Evolutionary conservation across 164 flowering plant species (phyloP), one percentile per base, ranked within the genome.

Genomic region (Macadamia tetraphylla): DNA sequence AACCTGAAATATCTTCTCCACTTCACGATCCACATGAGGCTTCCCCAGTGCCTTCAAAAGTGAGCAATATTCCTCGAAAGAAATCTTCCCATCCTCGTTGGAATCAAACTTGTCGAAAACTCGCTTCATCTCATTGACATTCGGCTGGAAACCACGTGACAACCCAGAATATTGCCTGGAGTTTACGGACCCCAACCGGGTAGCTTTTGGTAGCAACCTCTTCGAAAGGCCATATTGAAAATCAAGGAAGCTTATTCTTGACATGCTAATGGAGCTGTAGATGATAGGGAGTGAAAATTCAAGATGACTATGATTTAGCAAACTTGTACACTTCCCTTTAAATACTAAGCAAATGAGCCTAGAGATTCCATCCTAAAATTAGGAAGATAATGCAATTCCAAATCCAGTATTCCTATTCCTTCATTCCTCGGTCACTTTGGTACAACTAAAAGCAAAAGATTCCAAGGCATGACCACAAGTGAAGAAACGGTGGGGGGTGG

Each of bases 71-170:
- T 90, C 98, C 17, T 73, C 76, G 43, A 68, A 80, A 0, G 93
- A 87, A 29, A 93, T 85, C 78, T 85, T 89, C 40, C 98, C 96
- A 60, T 90, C 96, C 64, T 74, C 80, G 83, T 93, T 79, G n/a
- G 82, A 17, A 62, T 90, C 92, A 59, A 89, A 81, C 56, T 78
- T 86, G 17, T 87, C 77, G 60, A 90, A 90, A 1, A 88, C 90
- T 49, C 64, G 74, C 80, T 60, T 83, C 84, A 91, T 78, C 77
- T 93, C 97, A 0, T 81, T 81, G 52, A 29, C 35, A 59, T 75
- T 80, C 17, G 85, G 85, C 66, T 70, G 79, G 78, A 73, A 83
- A 10, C 66, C 23, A 0, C 78, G 80, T 6, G 56, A n/a, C 6
- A 68, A 7, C 18, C 78, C 73, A 0, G 91, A 84, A 62, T 23